phyloP scores from a whole-genome alignment of 2,329 filamentous ascomycete genomes.

The Ophiostoma sp. region DNA sequence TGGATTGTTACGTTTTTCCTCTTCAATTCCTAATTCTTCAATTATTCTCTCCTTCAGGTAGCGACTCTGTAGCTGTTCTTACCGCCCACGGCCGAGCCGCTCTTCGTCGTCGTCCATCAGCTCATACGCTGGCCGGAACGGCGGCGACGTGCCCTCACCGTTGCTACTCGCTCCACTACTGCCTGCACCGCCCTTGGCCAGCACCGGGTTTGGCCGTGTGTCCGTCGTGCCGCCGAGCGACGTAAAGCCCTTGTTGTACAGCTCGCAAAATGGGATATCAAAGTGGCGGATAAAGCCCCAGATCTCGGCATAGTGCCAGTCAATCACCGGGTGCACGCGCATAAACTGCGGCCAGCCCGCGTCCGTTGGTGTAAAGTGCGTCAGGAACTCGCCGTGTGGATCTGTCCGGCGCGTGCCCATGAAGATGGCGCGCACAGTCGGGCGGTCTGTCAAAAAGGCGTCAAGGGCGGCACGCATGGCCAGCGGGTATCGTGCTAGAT shows the following conservation, averaged over 20 bases:
- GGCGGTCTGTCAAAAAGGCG: conserved; percentile 63
- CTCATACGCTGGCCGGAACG: conserved; percentile 69
- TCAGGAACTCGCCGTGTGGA: conserved; percentile 74
- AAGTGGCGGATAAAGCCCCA: conserved; percentile 83
- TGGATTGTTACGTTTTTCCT: background rate
- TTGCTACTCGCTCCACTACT: conserved; percentile 19
- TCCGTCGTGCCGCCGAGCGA: conserved; percentile 85
- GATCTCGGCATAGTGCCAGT: conserved; percentile 95
- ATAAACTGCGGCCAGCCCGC: conserved; percentile 86
- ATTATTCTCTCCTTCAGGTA: no score
- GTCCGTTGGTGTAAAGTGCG: conserved; percentile 82
- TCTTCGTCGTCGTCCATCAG: conserved; percentile 70
- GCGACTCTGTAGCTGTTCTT: conserved; percentile 12
- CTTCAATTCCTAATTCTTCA: no score
- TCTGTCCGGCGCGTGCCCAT: conserved; percentile 87
- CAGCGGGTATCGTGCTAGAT: conserved; percentile 66
- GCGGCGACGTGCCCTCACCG: conserved; percentile 19
- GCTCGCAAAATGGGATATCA: conserved; percentile 71
- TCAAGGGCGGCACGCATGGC: conserved; percentile 78
- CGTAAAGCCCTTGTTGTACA: conserved; percentile 66
- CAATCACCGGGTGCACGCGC: conserved; percentile 89
- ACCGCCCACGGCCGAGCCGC: conserved; percentile 65
- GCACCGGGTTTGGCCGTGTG: conserved; percentile 79
- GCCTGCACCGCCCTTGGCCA: conserved; percentile 41
- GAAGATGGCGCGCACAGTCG: conserved; percentile 68